These are phyloP conservation scores for Chlorella vulgaris DNA, from an alignment of 139 green algal genomes.

Conservation along the genomic window DNA sequence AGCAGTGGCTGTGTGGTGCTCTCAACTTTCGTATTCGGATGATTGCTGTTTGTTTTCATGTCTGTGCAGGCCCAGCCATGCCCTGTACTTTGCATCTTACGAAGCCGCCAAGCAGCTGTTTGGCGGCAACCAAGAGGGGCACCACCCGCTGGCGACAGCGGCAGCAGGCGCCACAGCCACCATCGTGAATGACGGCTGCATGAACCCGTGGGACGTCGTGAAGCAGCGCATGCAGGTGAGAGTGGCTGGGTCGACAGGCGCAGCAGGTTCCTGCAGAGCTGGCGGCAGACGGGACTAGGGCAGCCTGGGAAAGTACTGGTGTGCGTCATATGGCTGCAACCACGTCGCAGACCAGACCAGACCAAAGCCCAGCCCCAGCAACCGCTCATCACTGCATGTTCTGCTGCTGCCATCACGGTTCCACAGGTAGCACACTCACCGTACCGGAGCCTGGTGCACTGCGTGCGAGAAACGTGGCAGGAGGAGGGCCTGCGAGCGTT, in stretches of 20 bases:
- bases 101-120: constrained; percentile 84
- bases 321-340: no score
- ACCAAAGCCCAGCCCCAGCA: no score
- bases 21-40: no score
- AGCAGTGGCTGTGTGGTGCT: no score
- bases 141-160: constrained; percentile 62
- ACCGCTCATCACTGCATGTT: no score
- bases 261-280: no score
- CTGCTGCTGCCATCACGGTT: background rate
- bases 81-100: constrained; percentile 95
- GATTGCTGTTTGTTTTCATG: background rate
- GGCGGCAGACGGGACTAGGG: no score
- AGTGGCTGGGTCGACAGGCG: background rate
- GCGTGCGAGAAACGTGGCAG: constrained; percentile 57
- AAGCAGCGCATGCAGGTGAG: constrained; percentile 93
- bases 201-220: constrained; percentile 88
- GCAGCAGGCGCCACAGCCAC: constrained; percentile 81
- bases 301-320: no score
- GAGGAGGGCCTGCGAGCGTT: constrained; percentile 85
- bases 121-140: constrained; percentile 62
- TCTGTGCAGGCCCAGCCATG: constrained; percentile 85
- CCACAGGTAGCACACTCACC: constrained; percentile 45
- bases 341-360: no score
- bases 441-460: constrained; percentile 72
- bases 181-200: constrained; percentile 84